phyloP scores from a whole-genome alignment of 768 basidiomycete species.

The Candolleomyces efflorescens region DNA sequence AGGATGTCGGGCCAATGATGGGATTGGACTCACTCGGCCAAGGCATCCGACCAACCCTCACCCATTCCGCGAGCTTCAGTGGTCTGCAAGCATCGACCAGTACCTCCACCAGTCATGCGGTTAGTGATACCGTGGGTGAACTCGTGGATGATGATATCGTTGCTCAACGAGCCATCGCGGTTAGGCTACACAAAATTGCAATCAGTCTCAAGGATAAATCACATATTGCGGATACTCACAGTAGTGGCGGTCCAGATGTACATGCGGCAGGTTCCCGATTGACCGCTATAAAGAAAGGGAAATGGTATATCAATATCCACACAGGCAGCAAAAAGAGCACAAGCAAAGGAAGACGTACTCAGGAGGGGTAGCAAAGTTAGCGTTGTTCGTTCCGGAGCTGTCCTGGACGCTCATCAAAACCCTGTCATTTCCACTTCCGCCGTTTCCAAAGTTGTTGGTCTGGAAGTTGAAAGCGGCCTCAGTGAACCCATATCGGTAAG shows the following conservation, averaged over 20 bases:
- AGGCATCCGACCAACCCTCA: constrained; percentile 33
- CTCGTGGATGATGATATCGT: constrained; percentile 49
- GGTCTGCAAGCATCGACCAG: constrained; percentile 57
- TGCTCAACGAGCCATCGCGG: constrained; percentile 44
- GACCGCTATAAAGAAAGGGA: constrained; percentile 22
- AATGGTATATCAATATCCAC: not conserved
- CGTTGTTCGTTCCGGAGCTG: constrained; percentile 40
- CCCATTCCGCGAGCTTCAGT: constrained; percentile 65
- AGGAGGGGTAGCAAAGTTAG: constrained; percentile 38
- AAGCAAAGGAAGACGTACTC: constrained; percentile 18
- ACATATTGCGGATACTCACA: constrained; percentile 4
- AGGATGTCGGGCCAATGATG: not conserved
- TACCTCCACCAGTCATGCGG: constrained; percentile 50
- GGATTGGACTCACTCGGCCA: not conserved
- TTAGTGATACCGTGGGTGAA: constrained; percentile 43
- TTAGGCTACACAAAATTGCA: constrained; percentile 13
- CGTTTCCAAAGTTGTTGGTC: constrained; percentile 50
- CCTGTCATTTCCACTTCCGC: constrained; percentile 47
- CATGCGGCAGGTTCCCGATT: constrained; percentile 30
- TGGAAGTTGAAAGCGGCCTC: constrained; percentile 47
- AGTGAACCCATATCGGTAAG: constrained; percentile 43
- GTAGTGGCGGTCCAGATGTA: constrained; percentile 21
- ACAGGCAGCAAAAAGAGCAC: constrained; percentile 1
- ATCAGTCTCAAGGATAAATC: no score
- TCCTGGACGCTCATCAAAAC: constrained; percentile 53